These are phyloP conservation scores for Pseudogymnoascus sp. DNA, from an alignment of 2,329 filamentous ascomycete genomes.

Conservation along the genomic window DNA sequence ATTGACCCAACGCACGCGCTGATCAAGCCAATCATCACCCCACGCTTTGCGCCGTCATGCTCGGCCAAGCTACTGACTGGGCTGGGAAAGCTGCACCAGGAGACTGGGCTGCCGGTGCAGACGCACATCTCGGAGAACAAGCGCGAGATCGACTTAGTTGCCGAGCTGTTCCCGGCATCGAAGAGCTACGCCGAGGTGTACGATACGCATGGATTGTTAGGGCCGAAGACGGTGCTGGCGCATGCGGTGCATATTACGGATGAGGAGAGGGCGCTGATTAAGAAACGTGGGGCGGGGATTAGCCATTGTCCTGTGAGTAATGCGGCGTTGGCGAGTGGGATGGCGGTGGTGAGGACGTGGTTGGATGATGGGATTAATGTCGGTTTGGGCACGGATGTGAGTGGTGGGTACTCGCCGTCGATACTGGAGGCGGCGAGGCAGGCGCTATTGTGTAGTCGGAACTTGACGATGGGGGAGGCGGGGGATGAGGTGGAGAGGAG, in stretches of 20 bases:
- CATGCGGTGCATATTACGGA: slow-evolving; percentile 72
- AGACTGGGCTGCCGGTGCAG: slow-evolving; percentile 63
- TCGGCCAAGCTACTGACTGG: slow-evolving; percentile 49
- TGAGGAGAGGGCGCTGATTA: slow-evolving; percentile 59
- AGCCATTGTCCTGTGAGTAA: slow-evolving; percentile 87
- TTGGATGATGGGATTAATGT: slow-evolving; percentile 69
- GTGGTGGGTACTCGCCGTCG: slow-evolving; percentile 75
- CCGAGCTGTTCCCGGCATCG: slow-evolving; percentile 56
- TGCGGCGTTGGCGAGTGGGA: slow-evolving; percentile 69
- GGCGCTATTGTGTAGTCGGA: slow-evolving; percentile 69
- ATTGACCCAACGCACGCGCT: slow-evolving; percentile 61
- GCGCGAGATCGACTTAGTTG: slow-evolving; percentile 64
- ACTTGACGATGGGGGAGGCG: slow-evolving; percentile 50
- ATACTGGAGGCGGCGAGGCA: slow-evolving; percentile 78
- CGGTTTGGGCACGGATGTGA: slow-evolving; percentile 85
- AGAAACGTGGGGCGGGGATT: slow-evolving; percentile 54
- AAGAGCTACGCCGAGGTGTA: slow-evolving; percentile 70
- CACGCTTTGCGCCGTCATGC: slow-evolving; percentile 58
- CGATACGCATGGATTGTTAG: slow-evolving; percentile 63
- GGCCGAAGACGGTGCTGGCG: slow-evolving; percentile 68
- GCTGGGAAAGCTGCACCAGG: slow-evolving; percentile 57
- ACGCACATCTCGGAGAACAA: slow-evolving; percentile 86
- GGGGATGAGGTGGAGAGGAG: slow-evolving; percentile 36
- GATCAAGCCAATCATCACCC: slow-evolving; percentile 74
- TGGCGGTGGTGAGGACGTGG: slow-evolving; percentile 66